A percentile compares a stretch with the other conserved stretches of the same genome.
phyloP scores from a whole-genome alignment of 805 yeast genomes.

The Candida dendrica region DNA sequence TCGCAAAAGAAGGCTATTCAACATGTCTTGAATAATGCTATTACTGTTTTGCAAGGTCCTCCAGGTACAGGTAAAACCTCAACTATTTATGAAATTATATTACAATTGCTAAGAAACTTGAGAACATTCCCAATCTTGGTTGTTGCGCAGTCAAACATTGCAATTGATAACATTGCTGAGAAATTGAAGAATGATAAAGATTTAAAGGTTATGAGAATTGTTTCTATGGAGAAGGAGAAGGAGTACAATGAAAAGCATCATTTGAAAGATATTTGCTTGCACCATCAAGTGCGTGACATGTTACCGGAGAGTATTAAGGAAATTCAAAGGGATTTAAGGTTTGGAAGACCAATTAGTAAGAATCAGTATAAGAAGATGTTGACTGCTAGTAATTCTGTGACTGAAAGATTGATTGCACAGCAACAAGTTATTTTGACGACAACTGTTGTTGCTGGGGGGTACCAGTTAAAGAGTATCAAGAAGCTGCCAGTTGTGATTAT shows the following conservation, averaged over 20 bases:
- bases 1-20: too few relatives aligned
- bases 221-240: constrained; percentile 51
- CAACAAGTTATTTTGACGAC: too few relatives aligned
- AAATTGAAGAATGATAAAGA: constrained; percentile 47
- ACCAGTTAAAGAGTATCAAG: too few relatives aligned
- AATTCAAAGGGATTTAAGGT: constrained; percentile 34
- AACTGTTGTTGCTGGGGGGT: too few relatives aligned
- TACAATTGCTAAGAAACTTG: constrained; percentile 48
- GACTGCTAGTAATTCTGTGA: constrained; percentile 34
- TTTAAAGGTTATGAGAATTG: constrained; percentile 46
- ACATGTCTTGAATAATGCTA: too few relatives aligned
- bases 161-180: constrained; percentile 71
- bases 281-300: constrained; percentile 47
- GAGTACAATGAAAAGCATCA: constrained; percentile 55
- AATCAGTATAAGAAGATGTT: constrained; percentile 44
- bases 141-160: constrained; percentile 71
- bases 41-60: too few relatives aligned
- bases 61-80: constrained; percentile 99
- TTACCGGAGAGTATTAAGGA: constrained; percentile 39
- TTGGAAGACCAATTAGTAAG: constrained; percentile 36
- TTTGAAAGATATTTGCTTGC: constrained; percentile 53
- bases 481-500: too few relatives aligned
- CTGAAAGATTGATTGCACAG: constrained; percentile 49
- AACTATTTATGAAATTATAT: constrained; percentile 69
- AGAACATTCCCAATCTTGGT: constrained; percentile 59